These are phyloP conservation scores for Pulveroboletus sp. DNA, from an alignment of 768 basidiomycete species.

Conservation along the genomic window DNA sequence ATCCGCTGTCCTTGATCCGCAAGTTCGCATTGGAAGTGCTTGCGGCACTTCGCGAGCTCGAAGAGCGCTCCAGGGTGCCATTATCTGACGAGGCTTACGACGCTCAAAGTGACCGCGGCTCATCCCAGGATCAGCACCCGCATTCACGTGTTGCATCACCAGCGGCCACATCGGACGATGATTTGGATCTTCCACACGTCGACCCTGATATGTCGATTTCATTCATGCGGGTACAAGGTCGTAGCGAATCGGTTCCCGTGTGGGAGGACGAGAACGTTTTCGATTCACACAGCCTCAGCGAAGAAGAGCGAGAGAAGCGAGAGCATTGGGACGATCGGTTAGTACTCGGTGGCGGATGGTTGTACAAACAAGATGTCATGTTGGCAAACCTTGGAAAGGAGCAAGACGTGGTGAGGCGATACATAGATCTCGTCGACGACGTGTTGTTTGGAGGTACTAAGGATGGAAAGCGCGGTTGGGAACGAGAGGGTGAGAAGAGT, in stretches of 20 bases:
- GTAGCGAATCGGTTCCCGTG: slow-evolving; percentile 61
- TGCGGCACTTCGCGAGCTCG: slow-evolving; percentile 69
- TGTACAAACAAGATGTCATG: slow-evolving; percentile 65
- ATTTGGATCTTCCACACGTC: slow-evolving; percentile 27
- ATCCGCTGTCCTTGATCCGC: slow-evolving; percentile 67
- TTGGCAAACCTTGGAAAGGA: slow-evolving; percentile 55
- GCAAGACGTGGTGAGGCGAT: slow-evolving; percentile 49
- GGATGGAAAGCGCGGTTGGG: slow-evolving; percentile 45
- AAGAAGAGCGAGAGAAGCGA: slow-evolving; percentile 50
- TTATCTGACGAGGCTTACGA: slow-evolving; percentile 81
- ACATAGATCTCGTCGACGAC: slow-evolving; percentile 76
- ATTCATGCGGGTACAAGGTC: slow-evolving; percentile 67
- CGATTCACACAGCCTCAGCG: slow-evolving; percentile 40
- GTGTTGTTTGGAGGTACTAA: slow-evolving; percentile 65
- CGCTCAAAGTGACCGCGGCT: slow-evolving; percentile 65
- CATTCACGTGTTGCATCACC: slow-evolving; percentile 46
- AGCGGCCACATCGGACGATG: slow-evolving; percentile 36
- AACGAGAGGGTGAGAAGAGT: slow-evolving; percentile 41
- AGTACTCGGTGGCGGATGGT: slow-evolving; percentile 77
- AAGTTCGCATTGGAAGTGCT: slow-evolving; percentile 82
- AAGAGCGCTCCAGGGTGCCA: slow-evolving; percentile 72
- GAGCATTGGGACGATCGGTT: slow-evolving; percentile 81
- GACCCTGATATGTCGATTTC: slow-evolving; percentile 62
- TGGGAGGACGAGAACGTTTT: slow-evolving; percentile 71
- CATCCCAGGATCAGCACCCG: slow-evolving; percentile 32